phyloP scores from a whole-genome alignment of 1,284 basidiomycete genomes.

The Cryptococcus sp. region DNA sequence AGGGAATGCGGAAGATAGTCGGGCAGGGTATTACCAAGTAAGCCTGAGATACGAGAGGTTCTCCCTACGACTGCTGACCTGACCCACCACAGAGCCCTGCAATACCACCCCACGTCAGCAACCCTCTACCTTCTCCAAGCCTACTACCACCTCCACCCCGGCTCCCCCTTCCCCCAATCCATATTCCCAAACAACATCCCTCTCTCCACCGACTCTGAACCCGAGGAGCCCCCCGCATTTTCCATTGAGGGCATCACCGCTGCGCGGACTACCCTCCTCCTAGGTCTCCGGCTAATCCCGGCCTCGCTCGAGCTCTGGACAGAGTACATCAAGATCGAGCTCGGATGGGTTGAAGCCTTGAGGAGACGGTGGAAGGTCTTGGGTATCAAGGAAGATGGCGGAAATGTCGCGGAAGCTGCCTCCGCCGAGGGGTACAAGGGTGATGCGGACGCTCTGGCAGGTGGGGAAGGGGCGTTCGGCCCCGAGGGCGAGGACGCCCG shows the following conservation, averaged over 20 bases:
- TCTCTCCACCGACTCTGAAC: slow-evolving; percentile 26
- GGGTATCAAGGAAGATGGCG: slow-evolving; percentile 33
- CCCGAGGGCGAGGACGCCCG: slow-evolving; percentile 46
- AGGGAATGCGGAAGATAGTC: slow-evolving; percentile 75
- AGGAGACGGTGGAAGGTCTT: slow-evolving; percentile 73
- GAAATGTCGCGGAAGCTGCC: not conserved
- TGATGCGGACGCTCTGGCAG: slow-evolving; percentile 27
- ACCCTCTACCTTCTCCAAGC: slow-evolving; percentile 82
- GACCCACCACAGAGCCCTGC: slow-evolving; percentile 62
- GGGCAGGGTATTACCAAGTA: slow-evolving; percentile 65
- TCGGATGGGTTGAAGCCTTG: slow-evolving; percentile 80
- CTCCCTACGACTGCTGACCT: not conserved
- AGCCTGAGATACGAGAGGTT: slow-evolving; percentile 23
- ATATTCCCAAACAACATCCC: slow-evolving; percentile 22
- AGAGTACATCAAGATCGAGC: slow-evolving; percentile 87
- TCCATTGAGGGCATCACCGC: slow-evolving; percentile 53
- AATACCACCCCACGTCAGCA: slow-evolving; percentile 76
- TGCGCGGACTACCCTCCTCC: slow-evolving; percentile 77
- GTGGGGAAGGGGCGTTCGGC: slow-evolving; percentile 48
- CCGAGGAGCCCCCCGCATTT: slow-evolving; percentile 25
- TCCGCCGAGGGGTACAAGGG: slow-evolving; percentile 11
- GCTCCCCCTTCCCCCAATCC: slow-evolving; percentile 62
- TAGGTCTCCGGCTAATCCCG: slow-evolving; percentile 73
- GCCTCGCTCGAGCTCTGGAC: slow-evolving; percentile 72
- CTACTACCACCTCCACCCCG: slow-evolving; percentile 70